Evolutionary conservation across 257 asterid genomes (phyloP), one percentile per base, ranked within the genome.

Genomic region (Ilex aquifolium): DNA sequence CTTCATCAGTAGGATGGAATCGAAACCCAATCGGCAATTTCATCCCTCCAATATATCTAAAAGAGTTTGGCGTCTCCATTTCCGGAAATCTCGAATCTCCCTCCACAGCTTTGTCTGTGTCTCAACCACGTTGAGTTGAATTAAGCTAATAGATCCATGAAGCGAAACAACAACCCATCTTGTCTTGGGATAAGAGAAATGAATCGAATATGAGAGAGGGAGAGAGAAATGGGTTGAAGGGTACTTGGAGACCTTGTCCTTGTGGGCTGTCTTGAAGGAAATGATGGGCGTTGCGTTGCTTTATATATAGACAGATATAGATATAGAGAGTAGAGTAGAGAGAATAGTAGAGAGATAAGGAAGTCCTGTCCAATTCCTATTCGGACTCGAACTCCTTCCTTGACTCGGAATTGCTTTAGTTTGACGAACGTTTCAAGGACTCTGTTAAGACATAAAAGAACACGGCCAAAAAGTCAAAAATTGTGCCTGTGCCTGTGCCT

Each of bases 21-120:
- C 86, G 76, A 71, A 83, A 83, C 54, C 86, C 84, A 69, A 80
- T 68, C 1, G 88, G 88, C 61, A 79, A 61, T 15, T 63, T 69
- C 3, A 16, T 31, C 31, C 14, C 61, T 40, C 61, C 68, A 55
- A 69, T 62, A 31, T 13, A 21, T 62, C 44, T 50, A 1, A 21
- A 30, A 31, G 29, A 21, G 16, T 7, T 31, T 16, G 59, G 30
- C 55, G 21, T 63, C 9, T 63, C 67, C 58, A 39, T 64, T 2
- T 62, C 56, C 29, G 6, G n/a, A 36, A 15, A 13, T 13, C 1
- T 8, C 3, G 15, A 44, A 21, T 60, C 42, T 39, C 29, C 46
- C 39, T 1, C 44, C 56, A n/a, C 40, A 0, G 7, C 5, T 31
- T 16, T 13, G 5, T 21, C n/a, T 31, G 27, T 13, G 57, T 17